A percentile compares a stretch with the other conserved stretches of the same genome.
These are phyloP conservation scores for Candida chilensis DNA, from an alignment of 805 yeast genomes.

Conservation along the genomic window DNA sequence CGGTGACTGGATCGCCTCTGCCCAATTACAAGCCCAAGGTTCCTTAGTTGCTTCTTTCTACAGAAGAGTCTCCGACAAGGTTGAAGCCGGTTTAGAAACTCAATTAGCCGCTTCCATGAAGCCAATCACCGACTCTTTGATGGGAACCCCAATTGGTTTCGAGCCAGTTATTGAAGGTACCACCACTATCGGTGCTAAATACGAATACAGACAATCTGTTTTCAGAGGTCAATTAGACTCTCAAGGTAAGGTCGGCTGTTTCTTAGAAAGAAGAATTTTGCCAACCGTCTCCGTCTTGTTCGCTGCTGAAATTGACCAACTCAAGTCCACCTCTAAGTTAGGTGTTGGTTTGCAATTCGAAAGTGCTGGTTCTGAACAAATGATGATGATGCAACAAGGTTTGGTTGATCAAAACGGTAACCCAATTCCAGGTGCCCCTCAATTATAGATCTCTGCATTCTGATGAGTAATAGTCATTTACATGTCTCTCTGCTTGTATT, in stretches of 20 bases:
- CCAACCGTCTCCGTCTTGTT: constrained; percentile 87
- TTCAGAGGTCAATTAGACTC: constrained; percentile 94
- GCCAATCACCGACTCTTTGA: constrained; percentile 66
- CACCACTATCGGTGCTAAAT: constrained; percentile 93
- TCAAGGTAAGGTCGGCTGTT: constrained; percentile 81
- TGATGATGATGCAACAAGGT: constrained; percentile 87
- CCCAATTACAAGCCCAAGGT: constrained; percentile 91
- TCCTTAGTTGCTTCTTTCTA: constrained; percentile 83
- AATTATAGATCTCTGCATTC: constrained; percentile 17
- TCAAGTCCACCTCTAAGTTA: constrained; percentile 65
- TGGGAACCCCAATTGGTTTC: constrained; percentile 73
- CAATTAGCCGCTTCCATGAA: constrained; percentile 67
- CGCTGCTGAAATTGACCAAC: constrained; percentile 89
- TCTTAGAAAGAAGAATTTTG: constrained; percentile 87
- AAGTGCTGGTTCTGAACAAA: constrained; percentile 89
- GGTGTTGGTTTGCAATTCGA: constrained; percentile 96
- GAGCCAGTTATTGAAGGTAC: constrained; percentile 84
- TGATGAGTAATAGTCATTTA: constrained; percentile 4
- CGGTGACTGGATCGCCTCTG: constrained; percentile 88
- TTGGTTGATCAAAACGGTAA: constrained; percentile 76
- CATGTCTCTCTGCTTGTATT: constrained; percentile 2
- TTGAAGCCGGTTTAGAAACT: constrained; percentile 92
- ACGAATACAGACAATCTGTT: constrained; percentile 93
- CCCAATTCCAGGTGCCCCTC: constrained; percentile 77
- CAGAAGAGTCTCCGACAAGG: constrained; percentile 87